phyloP scores from a whole-genome alignment of 345 rosid genomes.

The Brassica rapa region DNA sequence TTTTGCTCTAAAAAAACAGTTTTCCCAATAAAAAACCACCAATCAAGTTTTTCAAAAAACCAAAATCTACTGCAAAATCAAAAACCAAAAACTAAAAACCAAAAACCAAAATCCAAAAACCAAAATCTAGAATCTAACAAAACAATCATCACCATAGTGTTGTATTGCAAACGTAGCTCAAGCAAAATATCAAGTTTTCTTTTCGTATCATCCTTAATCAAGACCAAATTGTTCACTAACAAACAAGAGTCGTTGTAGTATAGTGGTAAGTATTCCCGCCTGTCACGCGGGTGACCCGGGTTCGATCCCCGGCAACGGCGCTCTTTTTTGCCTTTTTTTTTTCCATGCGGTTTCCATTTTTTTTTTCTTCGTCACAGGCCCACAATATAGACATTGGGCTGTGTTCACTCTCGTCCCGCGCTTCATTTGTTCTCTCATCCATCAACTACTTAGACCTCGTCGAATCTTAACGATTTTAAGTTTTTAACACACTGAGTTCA shows the following conservation, averaged over 20 bases:
- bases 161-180: not conserved
- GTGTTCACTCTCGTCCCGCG: not conserved
- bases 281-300: conserved; percentile 99
- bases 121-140: no score
- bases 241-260: conserved; percentile 73
- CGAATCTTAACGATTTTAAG: not conserved
- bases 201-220: not conserved
- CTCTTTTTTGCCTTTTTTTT: not conserved
- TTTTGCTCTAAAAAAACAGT: no score
- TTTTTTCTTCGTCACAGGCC: not conserved
- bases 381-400: conserved; percentile 4
- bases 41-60: no score
- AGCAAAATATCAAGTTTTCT: not conserved
- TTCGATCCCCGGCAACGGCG: conserved; percentile 66
- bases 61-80: no score
- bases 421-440: not conserved
- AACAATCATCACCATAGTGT: no score
- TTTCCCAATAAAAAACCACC: no score
- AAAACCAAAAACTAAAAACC: no score
- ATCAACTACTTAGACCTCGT: not conserved
- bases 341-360: not conserved
- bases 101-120: no score
- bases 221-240: no score
- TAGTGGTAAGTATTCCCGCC: conserved; percentile 93
- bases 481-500: not conserved